Percentiles rank a stretch among this genome's conserved stretches.
Conservation (phyloP, 257 asterid genomes). For the Solanum commersonii region DNA sequence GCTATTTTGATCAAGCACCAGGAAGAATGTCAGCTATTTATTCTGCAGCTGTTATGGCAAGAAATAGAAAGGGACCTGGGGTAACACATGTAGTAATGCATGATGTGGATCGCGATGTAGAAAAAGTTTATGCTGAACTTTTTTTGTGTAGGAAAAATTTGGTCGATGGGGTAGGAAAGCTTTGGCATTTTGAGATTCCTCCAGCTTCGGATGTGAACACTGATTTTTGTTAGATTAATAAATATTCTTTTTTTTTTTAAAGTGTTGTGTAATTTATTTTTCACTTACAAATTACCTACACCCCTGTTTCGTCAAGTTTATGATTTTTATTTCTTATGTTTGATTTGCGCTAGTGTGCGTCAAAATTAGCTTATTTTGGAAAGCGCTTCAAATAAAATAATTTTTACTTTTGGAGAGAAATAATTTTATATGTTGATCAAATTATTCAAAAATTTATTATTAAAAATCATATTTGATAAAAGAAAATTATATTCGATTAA, state of each 20-base stretch:
- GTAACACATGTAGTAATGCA: slow-evolving; percentile 71
- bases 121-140: slow-evolving; percentile 55
- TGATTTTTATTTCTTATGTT: not conserved
- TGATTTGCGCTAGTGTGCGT: not conserved
- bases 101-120: slow-evolving; percentile 75
- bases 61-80: slow-evolving; percentile 55
- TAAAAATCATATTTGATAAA: no score
- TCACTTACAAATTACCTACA: not conserved
- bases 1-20: slow-evolving; percentile 66
- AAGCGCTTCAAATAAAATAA: not conserved
- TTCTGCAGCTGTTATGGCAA: slow-evolving; percentile 86
- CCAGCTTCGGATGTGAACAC: slow-evolving; percentile 19
- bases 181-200: slow-evolving; percentile 72
- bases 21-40: slow-evolving; percentile 93
- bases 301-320: not conserved
- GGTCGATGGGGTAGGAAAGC: slow-evolving; percentile 44
- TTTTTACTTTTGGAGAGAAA: not conserved
- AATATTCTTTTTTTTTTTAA: not conserved
- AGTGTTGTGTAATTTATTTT: not conserved
- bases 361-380: not conserved
- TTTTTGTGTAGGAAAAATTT: slow-evolving; percentile 59
- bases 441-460: no score
- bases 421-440: not conserved
- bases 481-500: no score
- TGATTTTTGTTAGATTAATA: slow-evolving; percentile 32